phyloP scores from a whole-genome alignment of 2,329 filamentous ascomycete species.

The Alternaria incomplexa region DNA sequence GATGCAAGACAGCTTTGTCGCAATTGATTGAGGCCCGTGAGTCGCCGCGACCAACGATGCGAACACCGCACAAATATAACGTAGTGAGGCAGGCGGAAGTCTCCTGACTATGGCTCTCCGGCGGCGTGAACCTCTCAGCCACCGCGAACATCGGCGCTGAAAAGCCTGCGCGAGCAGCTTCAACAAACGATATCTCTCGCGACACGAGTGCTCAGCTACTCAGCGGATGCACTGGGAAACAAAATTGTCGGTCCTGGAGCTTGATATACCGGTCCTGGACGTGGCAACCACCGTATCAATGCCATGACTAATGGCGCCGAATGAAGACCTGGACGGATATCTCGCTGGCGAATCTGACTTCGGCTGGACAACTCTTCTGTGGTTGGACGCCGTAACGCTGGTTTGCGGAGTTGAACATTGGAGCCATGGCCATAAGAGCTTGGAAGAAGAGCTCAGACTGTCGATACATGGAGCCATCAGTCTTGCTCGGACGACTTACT shows the following conservation, averaged over 20 bases:
- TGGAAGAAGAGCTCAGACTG: neutral
- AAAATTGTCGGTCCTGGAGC: neutral
- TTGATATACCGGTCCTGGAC: neutral
- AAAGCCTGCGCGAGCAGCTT: neutral
- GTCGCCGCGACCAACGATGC: neutral
- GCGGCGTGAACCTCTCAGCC: neutral
- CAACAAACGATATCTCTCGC: neutral
- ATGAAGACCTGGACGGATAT: neutral
- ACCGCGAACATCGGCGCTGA: neutral
- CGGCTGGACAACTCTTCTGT: neutral
- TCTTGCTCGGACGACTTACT: too few species aligned
- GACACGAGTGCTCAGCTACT: neutral
- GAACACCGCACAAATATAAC: neutral
- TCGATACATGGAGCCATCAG: neutral
- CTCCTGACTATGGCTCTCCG: neutral
- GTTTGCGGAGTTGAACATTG: neutral
- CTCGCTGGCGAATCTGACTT: neutral
- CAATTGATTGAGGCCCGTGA: neutral
- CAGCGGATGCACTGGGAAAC: neutral
- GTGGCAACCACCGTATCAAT: neutral
- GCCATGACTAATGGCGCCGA: neutral
- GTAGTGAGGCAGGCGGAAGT: neutral
- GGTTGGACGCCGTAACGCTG: neutral
- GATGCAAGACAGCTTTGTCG: neutral
- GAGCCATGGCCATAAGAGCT: neutral